These are phyloP conservation scores for Penicillium sp. DNA, from an alignment of 2,329 filamentous ascomycete species.

Conservation along the genomic window DNA sequence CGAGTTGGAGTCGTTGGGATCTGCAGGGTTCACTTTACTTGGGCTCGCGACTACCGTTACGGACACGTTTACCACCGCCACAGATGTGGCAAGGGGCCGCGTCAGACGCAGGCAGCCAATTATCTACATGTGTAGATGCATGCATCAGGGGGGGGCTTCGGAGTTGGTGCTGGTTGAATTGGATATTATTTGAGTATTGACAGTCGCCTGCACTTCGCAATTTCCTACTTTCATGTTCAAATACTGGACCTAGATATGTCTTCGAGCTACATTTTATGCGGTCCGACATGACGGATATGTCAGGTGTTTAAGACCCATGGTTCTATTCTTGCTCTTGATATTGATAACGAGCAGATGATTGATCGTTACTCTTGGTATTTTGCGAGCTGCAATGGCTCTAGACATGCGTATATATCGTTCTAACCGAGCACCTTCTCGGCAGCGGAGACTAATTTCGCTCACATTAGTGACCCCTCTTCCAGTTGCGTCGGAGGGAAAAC, in stretches of 20 bases:
- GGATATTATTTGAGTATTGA: background rate
- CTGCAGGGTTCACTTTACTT: conserved; percentile 10
- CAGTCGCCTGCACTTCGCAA: no score
- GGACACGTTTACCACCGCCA: conserved; percentile 9
- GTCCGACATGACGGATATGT: background rate
- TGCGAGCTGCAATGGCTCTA: background rate
- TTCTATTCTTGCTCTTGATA: conserved; percentile 33
- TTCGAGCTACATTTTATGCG: no score
- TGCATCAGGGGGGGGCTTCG: no score
- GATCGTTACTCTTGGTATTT: background rate
- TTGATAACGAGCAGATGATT: no score
- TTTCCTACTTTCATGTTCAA: no score
- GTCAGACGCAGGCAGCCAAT: conserved; percentile 42
- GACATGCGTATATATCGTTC: conserved; percentile 1
- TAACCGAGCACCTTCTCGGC: conserved; percentile 51
- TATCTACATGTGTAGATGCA: conserved; percentile 58
- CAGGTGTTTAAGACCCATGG: background rate
- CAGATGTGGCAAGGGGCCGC: conserved; percentile 21
- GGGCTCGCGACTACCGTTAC: background rate
- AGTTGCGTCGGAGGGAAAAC: conserved; percentile 11
- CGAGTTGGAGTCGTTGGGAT: background rate
- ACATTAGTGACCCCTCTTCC: conserved; percentile 8
- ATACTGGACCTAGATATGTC: no score
- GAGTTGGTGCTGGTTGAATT: background rate
- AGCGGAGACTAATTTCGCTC: conserved; percentile 42